Conservation (phyloP, 345 rosid genomes). For the Citrus cavaleriei region DNA sequence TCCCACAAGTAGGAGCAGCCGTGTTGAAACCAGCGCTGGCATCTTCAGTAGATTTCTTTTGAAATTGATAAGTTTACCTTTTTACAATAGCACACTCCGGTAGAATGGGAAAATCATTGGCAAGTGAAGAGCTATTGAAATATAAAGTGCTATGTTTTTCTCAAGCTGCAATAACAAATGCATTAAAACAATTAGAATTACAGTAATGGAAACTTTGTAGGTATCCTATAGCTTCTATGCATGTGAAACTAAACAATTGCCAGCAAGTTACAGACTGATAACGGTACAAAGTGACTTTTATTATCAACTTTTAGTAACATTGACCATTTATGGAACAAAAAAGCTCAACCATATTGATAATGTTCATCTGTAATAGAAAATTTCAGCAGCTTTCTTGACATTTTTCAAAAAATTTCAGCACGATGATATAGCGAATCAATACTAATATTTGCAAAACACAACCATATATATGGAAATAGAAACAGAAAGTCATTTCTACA, state of each 20-base stretch:
- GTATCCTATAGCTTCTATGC: background rate
- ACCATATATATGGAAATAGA: background rate
- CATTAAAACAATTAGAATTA: background rate
- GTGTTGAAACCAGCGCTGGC: constrained; percentile 49
- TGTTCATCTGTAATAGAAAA: background rate
- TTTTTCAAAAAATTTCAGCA: background rate
- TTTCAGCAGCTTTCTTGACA: background rate
- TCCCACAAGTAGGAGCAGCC: constrained; percentile 64
- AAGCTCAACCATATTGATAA: background rate
- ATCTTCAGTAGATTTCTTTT: constrained; percentile 24
- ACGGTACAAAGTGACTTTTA: background rate
- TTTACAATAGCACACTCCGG: background rate
- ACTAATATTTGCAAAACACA: background rate
- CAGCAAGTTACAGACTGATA: background rate
- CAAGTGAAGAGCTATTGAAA: constrained; percentile 12
- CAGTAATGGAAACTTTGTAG: background rate
- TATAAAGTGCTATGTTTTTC: background rate
- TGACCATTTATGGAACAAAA: too few relatives aligned
- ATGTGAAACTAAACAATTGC: background rate
- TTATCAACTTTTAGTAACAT: background rate
- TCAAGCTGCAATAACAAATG: constrained; percentile 13
- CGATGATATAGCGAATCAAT: background rate
- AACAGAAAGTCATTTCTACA: background rate
- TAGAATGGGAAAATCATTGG: constrained; percentile 9
- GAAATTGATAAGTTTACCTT: background rate